Percentiles rank a stretch among this genome's conserved stretches.
Evolutionary conservation across 108 stramenopile genomes (phyloP).

Genomic region (Discostella pseudostelligera): DNA sequence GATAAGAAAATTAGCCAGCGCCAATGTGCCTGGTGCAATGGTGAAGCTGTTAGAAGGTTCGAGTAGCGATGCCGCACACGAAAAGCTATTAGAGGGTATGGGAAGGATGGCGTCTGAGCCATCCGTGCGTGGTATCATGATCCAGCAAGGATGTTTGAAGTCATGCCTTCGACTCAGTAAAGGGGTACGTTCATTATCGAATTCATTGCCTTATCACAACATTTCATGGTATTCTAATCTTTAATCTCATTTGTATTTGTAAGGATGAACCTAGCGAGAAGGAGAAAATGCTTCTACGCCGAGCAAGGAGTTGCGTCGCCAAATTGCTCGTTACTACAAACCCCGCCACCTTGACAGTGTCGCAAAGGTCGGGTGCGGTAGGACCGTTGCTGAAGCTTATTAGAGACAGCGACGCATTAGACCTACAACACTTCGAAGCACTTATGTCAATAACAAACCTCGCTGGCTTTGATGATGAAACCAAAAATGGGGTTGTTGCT

Average conservation of each 20-base stretch:
- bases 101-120: constrained; percentile 84
- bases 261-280: constrained; percentile 58
- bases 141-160: constrained; percentile 93
- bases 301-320: constrained; percentile 87
- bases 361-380: constrained; percentile 85
- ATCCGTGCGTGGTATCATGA: constrained; percentile 83
- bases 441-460: constrained; percentile 94
- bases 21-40: constrained; percentile 83
- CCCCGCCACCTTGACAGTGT: constrained; percentile 85
- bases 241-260: constrained; percentile 1
- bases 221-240: too few species aligned
- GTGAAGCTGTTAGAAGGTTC: constrained; percentile 82
- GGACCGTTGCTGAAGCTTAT: constrained; percentile 86
- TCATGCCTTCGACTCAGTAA: constrained; percentile 77
- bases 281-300: constrained; percentile 70
- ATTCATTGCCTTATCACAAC: not conserved
- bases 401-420: constrained; percentile 81
- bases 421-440: constrained; percentile 94
- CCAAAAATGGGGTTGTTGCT: constrained; percentile 81
- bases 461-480: constrained; percentile 80
- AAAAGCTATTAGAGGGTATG: constrained; percentile 67
- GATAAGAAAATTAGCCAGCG: constrained; percentile 73
- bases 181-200: constrained; percentile 40
- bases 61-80: constrained; percentile 72
- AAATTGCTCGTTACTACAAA: constrained; percentile 96